phyloP scores from a whole-genome alignment of 441 rosid genomes.

The Jatropha multifida region DNA sequence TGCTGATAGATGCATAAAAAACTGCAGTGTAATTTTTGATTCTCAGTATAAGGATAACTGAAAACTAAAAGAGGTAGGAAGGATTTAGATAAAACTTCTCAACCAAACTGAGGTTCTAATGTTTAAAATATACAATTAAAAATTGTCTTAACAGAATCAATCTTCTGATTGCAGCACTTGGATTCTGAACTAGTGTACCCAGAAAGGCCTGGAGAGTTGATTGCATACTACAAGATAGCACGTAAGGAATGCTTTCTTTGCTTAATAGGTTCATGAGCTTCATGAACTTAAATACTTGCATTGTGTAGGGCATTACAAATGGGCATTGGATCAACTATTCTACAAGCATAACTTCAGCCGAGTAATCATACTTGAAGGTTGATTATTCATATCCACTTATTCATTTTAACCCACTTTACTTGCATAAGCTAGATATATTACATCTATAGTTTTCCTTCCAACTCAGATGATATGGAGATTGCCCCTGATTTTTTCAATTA shows the following conservation, averaged over 20 bases:
- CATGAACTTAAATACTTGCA: constrained; percentile 25
- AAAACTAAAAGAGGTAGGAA: background rate
- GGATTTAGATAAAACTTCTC: background rate
- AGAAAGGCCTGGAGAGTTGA: constrained; percentile 92
- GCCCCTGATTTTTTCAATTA: constrained; percentile 92
- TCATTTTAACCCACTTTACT: constrained; percentile 17
- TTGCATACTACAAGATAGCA: constrained; percentile 94
- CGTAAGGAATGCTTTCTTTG: constrained; percentile 49
- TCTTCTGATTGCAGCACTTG: constrained; percentile 63
- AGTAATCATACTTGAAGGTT: constrained; percentile 95
- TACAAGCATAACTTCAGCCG: constrained; percentile 69
- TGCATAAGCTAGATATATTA: background rate
- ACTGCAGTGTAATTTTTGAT: background rate
- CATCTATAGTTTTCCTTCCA: constrained; percentile 29
- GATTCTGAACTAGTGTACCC: constrained; percentile 65
- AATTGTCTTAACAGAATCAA: background rate
- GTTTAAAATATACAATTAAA: background rate
- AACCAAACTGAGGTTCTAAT: background rate
- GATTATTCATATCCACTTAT: constrained; percentile 6
- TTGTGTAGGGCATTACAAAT: constrained; percentile 86
- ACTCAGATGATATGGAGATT: constrained; percentile 97
- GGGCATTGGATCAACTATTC: constrained; percentile 94
- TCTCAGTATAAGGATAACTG: background rate
- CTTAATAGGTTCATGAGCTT: constrained; percentile 21
- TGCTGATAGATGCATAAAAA: background rate